These are phyloP conservation scores for Syzygium oleosum DNA, from an alignment of 345 rosid species.

Conservation along the genomic window DNA sequence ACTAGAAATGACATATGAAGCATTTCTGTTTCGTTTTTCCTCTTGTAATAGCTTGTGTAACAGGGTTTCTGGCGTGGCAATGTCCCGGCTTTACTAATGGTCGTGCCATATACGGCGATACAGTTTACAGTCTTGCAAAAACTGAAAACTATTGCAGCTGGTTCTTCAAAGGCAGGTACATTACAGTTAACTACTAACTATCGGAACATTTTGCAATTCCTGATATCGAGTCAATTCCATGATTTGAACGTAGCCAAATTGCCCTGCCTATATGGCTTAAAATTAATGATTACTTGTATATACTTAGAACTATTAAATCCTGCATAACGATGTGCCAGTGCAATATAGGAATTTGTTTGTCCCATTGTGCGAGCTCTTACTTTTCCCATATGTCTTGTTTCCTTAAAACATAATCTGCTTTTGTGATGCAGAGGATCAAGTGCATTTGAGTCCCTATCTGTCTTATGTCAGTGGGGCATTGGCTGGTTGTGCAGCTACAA, in stretches of 20 bases:
- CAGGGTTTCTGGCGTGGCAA: conserved; percentile 99
- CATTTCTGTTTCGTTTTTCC: not conserved
- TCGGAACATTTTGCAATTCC: not conserved
- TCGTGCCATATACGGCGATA: conserved; percentile 95
- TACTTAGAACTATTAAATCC: not conserved
- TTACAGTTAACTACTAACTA: not conserved
- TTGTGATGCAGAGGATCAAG: conserved; percentile 71
- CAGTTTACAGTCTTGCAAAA: conserved; percentile 82
- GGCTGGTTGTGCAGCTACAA: conserved; percentile 94
- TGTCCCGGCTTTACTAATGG: conserved; percentile 97
- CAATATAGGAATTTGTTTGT: not conserved
- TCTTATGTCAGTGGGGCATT: conserved; percentile 81
- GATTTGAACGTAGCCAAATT: not conserved
- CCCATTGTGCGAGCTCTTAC: not conserved
- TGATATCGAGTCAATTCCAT: not conserved
- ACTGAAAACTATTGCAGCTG: conserved; percentile 69
- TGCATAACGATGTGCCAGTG: not conserved
- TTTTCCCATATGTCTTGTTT: not conserved
- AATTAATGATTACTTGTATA: not conserved
- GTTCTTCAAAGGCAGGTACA: conserved; percentile 84
- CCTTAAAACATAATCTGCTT: not conserved
- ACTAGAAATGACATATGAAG: not conserved
- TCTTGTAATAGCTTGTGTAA: not conserved
- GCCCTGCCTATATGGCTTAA: not conserved
- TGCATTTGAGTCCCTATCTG: conserved; percentile 70